Percentiles rank a stretch among this genome's conserved stretches.
phyloP scores from a whole-genome alignment of 768 basidiomycete species.

The Vararia minispora region DNA sequence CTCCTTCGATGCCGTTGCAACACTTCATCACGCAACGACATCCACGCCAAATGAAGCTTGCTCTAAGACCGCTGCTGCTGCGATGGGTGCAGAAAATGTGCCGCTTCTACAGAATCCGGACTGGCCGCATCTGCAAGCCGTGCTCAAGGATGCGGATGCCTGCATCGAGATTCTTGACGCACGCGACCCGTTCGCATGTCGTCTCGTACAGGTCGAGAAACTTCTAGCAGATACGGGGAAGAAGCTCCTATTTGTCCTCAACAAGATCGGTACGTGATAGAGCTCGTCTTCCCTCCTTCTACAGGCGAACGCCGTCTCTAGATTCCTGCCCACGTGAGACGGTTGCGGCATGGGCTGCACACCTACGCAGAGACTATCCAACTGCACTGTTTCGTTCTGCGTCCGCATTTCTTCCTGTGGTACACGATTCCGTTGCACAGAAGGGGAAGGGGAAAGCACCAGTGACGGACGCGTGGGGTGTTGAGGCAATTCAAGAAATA shows the following conservation, averaged over 20 bases:
- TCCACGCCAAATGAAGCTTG: too few species aligned
- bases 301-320: too few species aligned
- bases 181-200: constrained; percentile 65
- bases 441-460: constrained; percentile 33
- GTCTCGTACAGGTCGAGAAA: constrained; percentile 54
- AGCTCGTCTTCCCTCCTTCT: too few species aligned
- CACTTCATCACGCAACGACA: constrained; percentile 15
- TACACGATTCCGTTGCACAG: constrained; percentile 13
- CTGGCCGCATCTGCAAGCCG: constrained; percentile 49
- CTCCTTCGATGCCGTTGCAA: constrained; percentile 35
- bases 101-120: constrained; percentile 56
- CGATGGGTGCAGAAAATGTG: constrained; percentile 37
- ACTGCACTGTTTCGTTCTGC: constrained; percentile 68
- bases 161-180: constrained; percentile 76
- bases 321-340: constrained; percentile 76
- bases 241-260: constrained; percentile 58
- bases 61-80: constrained; percentile 17
- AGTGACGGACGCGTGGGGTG: constrained; percentile 51
- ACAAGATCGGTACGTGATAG: constrained; percentile 80
- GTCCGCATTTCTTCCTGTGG: constrained; percentile 47
- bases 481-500: constrained; percentile 35
- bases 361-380: constrained; percentile 48
- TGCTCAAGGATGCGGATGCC: constrained; percentile 69
- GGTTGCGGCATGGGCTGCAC: constrained; percentile 52
- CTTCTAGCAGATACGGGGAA: constrained; percentile 34